phyloP scores from a whole-genome alignment of 176 grass and related monocot species.

The Chrysopogon serrulatus region DNA sequence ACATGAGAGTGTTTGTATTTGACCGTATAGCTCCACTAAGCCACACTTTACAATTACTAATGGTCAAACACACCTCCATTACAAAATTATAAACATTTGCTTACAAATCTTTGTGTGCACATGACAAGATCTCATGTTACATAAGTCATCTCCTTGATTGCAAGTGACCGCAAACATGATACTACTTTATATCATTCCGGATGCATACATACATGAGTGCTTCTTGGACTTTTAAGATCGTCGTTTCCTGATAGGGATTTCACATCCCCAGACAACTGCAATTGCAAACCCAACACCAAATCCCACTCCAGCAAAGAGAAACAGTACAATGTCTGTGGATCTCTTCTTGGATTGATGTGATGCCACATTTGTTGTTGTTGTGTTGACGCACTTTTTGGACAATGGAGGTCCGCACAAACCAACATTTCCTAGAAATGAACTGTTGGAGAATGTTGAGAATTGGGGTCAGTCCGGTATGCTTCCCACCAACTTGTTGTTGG shows the following conservation, averaged over 20 bases:
- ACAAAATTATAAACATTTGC: no score
- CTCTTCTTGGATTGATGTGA: neutral
- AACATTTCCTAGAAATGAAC: neutral
- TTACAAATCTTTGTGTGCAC: neutral
- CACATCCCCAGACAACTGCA: neutral
- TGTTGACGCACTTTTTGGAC: neutral
- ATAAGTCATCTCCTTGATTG: neutral
- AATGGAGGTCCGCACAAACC: constrained; percentile 7
- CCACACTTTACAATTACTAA: no score
- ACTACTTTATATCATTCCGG: neutral
- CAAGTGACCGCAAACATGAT: neutral
- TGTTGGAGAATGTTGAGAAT: neutral
- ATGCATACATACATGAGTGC: neutral
- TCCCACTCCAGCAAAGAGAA: constrained; percentile 7
- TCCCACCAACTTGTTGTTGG: constrained; percentile 30
- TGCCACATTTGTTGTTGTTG: neutral
- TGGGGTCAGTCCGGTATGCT: constrained; percentile 11
- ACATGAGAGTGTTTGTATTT: no score
- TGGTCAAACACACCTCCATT: no score
- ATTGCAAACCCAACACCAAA: constrained; percentile 16
- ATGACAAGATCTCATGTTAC: neutral
- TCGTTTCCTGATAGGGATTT: neutral
- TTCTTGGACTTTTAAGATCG: neutral
- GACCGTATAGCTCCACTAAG: no score
- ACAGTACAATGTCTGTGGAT: neutral